Evolutionary conservation across 331 rosid genomes (phyloP).

Genomic region (Spiraea crenata): DNA sequence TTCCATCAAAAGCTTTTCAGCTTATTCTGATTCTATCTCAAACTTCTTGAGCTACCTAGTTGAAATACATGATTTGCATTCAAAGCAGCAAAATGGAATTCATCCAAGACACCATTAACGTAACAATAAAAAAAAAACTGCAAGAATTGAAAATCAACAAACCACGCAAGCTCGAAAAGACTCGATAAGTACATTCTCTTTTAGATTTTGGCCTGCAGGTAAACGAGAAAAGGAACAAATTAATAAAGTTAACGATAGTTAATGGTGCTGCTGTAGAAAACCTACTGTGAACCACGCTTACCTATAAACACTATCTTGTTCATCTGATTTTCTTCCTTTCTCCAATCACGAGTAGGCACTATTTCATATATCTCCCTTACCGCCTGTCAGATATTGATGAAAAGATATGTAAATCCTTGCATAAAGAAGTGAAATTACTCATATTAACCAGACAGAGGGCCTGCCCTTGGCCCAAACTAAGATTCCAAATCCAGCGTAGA

Average conservation of each 20-base stretch:
- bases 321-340: conserved; percentile 49
- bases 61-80: too few relatives aligned
- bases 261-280: background rate
- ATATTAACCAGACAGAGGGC: background rate
- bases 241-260: background rate
- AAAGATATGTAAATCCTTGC: background rate
- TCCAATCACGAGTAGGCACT: conserved; percentile 85
- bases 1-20: too few relatives aligned
- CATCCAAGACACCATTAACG: too few relatives aligned
- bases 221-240: background rate
- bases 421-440: too few relatives aligned
- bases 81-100: too few relatives aligned
- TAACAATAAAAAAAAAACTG: too few relatives aligned
- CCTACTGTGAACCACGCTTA: conserved; percentile 20
- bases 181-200: conserved; percentile 51
- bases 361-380: conserved; percentile 90
- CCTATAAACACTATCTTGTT: conserved; percentile 92
- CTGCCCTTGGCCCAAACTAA: background rate
- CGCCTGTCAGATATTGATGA: conserved; percentile 50
- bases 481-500: background rate
- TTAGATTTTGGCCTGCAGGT: conserved; percentile 76
- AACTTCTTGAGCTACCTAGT: too few relatives aligned
- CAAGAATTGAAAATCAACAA: background rate
- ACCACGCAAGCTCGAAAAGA: conserved; percentile 51
- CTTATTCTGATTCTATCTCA: too few relatives aligned